phyloP scores from a whole-genome alignment of 768 basidiomycete genomes.

The Neoboletus magnificus region DNA sequence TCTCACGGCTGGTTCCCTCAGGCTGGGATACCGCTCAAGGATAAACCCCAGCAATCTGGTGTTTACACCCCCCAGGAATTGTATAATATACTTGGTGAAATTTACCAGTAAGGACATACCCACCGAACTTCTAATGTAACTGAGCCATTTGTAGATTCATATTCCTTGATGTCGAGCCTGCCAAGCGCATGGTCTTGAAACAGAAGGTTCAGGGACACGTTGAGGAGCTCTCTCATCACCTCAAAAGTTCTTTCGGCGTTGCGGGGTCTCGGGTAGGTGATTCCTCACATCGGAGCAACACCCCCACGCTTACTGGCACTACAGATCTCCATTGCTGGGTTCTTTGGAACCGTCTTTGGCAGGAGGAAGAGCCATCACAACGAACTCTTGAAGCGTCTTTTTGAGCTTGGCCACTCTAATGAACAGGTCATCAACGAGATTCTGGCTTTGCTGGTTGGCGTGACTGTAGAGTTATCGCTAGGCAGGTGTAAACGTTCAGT shows the following conservation, averaged over 20 bases:
- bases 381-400: constrained; percentile 55
- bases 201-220: constrained; percentile 51
- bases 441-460: constrained; percentile 65
- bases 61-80: constrained; percentile 60
- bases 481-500: constrained; percentile 36
- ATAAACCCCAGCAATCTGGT: constrained; percentile 49
- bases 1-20: constrained; percentile 26
- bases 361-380: constrained; percentile 42
- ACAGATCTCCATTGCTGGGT: constrained; percentile 34
- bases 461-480: constrained; percentile 66
- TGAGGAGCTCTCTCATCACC: constrained; percentile 49
- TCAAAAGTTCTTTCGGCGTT: constrained; percentile 49
- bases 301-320: background rate
- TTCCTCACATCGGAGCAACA: background rate
- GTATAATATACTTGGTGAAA: constrained; percentile 60
- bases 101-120: constrained; percentile 54
- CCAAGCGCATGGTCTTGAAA: constrained; percentile 54
- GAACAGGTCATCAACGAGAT: constrained; percentile 68
- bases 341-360: constrained; percentile 50
- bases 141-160: constrained; percentile 49
- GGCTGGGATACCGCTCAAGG: constrained; percentile 74
- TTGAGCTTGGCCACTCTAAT: constrained; percentile 50
- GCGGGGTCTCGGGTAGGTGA: constrained; percentile 42
- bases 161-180: constrained; percentile 67
- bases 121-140: background rate